phyloP scores from a whole-genome alignment of 768 basidiomycete genomes.

The Trametes sanguinea region DNA sequence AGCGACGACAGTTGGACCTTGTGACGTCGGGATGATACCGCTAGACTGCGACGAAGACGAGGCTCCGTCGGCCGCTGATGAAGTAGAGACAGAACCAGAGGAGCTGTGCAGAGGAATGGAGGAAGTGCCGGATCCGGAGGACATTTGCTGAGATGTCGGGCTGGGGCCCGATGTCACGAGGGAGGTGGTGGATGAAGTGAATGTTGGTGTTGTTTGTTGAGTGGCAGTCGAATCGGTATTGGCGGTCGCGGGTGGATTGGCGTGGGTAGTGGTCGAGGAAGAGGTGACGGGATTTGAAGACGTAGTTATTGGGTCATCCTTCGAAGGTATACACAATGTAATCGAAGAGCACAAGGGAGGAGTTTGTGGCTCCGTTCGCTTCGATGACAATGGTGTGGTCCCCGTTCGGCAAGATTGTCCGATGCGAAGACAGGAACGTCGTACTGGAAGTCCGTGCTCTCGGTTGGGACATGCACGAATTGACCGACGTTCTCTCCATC shows the following conservation, averaged over 20 bases:
- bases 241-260: neutral
- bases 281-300: neutral
- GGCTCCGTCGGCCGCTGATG: neutral
- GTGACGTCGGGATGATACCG: neutral
- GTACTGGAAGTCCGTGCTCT: neutral
- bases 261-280: neutral
- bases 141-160: neutral
- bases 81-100: neutral
- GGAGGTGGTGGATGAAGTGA: neutral
- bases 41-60: neutral
- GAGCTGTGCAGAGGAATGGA: too few relatives aligned
- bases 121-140: neutral
- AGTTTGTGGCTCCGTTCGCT: neutral
- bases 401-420: conserved; percentile 3
- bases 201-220: neutral
- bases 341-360: conserved; percentile 18
- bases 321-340: conserved; percentile 15
- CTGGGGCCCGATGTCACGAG: neutral
- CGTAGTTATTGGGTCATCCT: neutral
- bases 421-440: conserved; percentile 8
- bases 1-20: too few relatives aligned
- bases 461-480: conserved; percentile 7
- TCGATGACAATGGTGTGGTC: conserved; percentile 11
- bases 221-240: neutral
- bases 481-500: conserved; percentile 6